Percentiles rank a stretch among this genome's conserved stretches.
Conservation (phyloP, 1,139 yeast species). For the Arxiozyma slooffiae region DNA sequence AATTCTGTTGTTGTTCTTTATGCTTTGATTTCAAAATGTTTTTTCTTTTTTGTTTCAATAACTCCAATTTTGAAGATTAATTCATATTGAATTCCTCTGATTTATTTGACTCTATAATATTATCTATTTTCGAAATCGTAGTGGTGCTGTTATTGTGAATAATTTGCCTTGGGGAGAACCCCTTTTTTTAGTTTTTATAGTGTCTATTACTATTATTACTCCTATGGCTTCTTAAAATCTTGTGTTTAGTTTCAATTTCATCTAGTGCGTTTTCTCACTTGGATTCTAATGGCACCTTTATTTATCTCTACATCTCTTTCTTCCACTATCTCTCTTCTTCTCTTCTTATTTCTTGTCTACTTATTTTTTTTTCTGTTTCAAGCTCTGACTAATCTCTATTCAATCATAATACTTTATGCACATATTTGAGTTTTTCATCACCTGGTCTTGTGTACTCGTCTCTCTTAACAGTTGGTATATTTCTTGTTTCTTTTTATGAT, state of each 20-base stretch:
- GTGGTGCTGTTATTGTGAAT: background rate
- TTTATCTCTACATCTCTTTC: background rate
- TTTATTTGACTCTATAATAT: too few relatives aligned
- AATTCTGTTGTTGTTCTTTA: constrained; percentile 22
- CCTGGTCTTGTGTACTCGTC: background rate
- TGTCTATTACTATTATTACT: background rate
- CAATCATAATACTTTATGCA: background rate
- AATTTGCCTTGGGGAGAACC: background rate
- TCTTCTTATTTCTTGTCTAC: too few relatives aligned
- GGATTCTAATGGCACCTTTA: constrained; percentile 14
- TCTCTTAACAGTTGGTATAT: background rate
- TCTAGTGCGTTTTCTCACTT: constrained; percentile 18
- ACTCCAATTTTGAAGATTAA: constrained; percentile 7
- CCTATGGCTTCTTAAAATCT: background rate
- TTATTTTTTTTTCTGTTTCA: too few relatives aligned
- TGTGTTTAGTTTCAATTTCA: constrained; percentile 3
- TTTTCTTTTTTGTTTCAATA: constrained; percentile 23
- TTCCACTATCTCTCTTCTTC: background rate
- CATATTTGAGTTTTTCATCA: background rate
- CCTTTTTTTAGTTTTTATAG: background rate
- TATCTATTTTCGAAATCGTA: background rate
- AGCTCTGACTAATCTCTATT: too few relatives aligned
- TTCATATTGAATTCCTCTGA: background rate
- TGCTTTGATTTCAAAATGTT: constrained; percentile 18
- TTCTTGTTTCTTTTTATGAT: background rate